Percentiles rank a stretch among this genome's conserved stretches.
Conservation (phyloP, 2,329 filamentous ascomycete genomes). For the Teratosphaeria gauchensis region DNA sequence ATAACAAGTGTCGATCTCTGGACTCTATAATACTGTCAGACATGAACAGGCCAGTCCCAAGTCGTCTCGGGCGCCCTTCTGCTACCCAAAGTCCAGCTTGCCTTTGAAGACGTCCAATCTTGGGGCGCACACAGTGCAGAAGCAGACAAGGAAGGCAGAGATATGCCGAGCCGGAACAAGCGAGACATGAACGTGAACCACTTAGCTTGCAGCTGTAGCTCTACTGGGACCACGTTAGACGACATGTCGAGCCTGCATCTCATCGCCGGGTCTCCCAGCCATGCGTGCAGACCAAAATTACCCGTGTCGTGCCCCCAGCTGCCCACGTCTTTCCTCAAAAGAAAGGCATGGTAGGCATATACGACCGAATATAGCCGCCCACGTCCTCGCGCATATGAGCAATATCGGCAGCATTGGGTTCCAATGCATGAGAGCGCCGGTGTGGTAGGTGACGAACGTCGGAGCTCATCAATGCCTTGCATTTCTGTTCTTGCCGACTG, state of each 20-base stretch:
- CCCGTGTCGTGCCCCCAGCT: not conserved
- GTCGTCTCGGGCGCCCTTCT: not conserved
- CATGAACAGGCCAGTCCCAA: not conserved
- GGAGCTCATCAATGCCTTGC: not conserved
- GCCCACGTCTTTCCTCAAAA: not conserved
- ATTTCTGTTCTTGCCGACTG: not conserved
- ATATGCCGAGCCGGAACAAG: conserved; percentile 1
- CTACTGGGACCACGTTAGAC: conserved; percentile 6
- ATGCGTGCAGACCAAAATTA: not conserved
- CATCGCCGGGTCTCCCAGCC: not conserved
- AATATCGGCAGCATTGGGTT: not conserved
- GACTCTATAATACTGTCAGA: not conserved
- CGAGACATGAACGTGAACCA: conserved; percentile 3
- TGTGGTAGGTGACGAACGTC: not conserved
- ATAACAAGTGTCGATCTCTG: not conserved
- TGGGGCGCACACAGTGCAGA: not conserved
- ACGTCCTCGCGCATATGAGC: not conserved
- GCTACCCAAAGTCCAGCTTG: not conserved
- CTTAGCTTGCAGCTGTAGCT: conserved; percentile 4
- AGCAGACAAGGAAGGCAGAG: not conserved
- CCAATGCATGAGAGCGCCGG: not conserved
- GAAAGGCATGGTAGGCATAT: not conserved
- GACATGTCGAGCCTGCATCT: conserved; percentile 2
- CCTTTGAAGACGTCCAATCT: not conserved
- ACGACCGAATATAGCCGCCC: not conserved